A percentile compares a stretch with the other conserved stretches of the same genome.
These are phyloP conservation scores for Linum usitatissimum DNA, from an alignment of 345 rosid species.

Conservation along the genomic window DNA sequence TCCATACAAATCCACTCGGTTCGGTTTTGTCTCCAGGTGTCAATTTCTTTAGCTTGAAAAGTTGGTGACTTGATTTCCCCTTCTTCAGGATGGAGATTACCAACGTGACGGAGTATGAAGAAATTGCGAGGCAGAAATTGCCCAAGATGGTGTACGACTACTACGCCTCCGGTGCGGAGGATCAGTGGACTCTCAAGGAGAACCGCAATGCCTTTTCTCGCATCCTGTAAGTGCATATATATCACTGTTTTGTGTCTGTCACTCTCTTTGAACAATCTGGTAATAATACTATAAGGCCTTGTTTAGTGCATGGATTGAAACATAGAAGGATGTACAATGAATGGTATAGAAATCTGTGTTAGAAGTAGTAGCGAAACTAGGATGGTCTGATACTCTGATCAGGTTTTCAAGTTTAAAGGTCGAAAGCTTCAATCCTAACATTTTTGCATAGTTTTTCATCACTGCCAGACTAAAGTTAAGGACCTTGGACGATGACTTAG, in stretches of 20 bases:
- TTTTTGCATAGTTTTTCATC: no score
- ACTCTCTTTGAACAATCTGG: no score
- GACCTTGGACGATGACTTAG: no score
- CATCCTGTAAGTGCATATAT: conserved; percentile 46
- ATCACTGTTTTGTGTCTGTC: neutral
- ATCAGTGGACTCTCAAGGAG: conserved; percentile 87
- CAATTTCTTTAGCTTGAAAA: neutral
- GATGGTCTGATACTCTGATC: no score
- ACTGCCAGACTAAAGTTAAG: no score
- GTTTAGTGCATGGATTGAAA: no score
- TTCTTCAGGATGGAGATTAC: conserved; percentile 55
- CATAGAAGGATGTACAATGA: no score
- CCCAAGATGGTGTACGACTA: conserved; percentile 96
- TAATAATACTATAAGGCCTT: no score
- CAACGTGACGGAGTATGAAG: conserved; percentile 76
- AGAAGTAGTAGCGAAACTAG: no score
- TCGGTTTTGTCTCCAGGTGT: neutral
- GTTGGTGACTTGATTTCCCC: neutral
- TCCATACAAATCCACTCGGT: neutral
- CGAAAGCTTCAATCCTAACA: no score
- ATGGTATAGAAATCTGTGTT: no score
- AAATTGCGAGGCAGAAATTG: conserved; percentile 72
- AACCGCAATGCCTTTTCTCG: conserved; percentile 78
- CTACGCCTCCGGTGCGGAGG: conserved; percentile 92
- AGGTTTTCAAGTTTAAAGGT: no score